Evolutionary conservation across 2,329 filamentous ascomycete species (phyloP).

Genomic region (Fusarium udum): DNA sequence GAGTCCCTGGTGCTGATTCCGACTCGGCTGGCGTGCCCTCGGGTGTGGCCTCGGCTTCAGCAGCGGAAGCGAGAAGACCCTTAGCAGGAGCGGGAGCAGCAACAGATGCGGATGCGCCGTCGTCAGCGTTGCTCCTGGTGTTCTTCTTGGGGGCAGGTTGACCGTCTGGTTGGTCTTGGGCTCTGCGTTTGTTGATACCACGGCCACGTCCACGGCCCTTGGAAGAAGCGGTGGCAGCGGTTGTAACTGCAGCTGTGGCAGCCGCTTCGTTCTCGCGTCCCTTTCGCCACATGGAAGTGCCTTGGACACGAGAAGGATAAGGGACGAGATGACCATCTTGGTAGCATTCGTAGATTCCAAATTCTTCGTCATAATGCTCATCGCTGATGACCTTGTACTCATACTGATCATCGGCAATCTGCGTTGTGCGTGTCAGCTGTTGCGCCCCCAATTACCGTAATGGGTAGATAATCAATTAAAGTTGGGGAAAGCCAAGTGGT

Average conservation of each 20-base stretch:
- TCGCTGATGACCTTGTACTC: slow-evolving; percentile 57
- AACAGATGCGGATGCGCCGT: slow-evolving; percentile 42
- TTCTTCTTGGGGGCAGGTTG: slow-evolving; percentile 61
- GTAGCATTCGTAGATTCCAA: slow-evolving; percentile 54
- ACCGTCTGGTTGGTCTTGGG: slow-evolving; percentile 59
- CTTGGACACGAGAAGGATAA: slow-evolving; percentile 55
- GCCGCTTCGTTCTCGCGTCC: slow-evolving; percentile 51
- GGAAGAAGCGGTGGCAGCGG: slow-evolving; percentile 40
- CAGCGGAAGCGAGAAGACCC: slow-evolving; percentile 52
- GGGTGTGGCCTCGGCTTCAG: slow-evolving; percentile 49
- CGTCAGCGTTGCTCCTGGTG: slow-evolving; percentile 48
- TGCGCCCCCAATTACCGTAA: slow-evolving; percentile 14
- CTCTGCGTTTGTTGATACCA: slow-evolving; percentile 58
- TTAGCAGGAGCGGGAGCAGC: slow-evolving; percentile 47
- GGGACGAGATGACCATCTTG: slow-evolving; percentile 56
- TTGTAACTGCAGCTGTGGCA: slow-evolving; percentile 45
- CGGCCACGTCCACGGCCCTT: slow-evolving; percentile 48
- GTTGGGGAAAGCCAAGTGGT: slow-evolving; percentile 34
- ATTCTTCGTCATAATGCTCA: slow-evolving; percentile 54
- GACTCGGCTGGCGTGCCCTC: slow-evolving; percentile 50
- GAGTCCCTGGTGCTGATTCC: slow-evolving; percentile 50
- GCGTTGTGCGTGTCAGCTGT: slow-evolving; percentile 32
- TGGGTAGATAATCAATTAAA: slow-evolving; percentile 7
- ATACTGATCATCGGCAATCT: slow-evolving; percentile 57
- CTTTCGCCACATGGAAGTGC: slow-evolving; percentile 55